These are phyloP conservation scores for Mycena vulgaris DNA, from an alignment of 768 basidiomycete species.

Conservation along the genomic window DNA sequence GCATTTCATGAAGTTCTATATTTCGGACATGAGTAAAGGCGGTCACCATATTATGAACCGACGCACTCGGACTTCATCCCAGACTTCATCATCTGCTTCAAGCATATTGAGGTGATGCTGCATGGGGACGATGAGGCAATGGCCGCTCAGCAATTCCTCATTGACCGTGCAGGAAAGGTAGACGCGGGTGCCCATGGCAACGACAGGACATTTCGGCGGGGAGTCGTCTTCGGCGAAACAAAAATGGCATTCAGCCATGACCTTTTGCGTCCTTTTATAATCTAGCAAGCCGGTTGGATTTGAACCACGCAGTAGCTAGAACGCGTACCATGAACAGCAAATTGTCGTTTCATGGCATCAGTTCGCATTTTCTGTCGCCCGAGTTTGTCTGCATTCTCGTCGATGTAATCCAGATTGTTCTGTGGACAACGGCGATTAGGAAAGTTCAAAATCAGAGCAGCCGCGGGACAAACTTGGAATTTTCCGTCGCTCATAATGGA, in stretches of 20 bases:
- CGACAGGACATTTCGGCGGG: conserved; percentile 87
- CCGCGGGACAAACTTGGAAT: conserved; percentile 73
- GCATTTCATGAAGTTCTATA: conserved; percentile 88
- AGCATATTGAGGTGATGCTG: conserved; percentile 94
- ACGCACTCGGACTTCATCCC: conserved; percentile 95
- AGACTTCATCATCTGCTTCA: conserved; percentile 97
- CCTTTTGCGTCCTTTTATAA: conserved; percentile 95
- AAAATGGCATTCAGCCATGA: conserved; percentile 86
- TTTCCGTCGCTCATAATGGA: conserved; percentile 92
- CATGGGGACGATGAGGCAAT: conserved; percentile 96
- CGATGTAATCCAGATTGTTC: conserved; percentile 95
- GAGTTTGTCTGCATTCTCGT: conserved; percentile 95
- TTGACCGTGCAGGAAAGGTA: conserved; percentile 92
- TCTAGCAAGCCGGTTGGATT: conserved; percentile 62
- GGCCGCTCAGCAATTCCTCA: conserved; percentile 93
- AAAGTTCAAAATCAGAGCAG: not conserved
- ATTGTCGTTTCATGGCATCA: conserved; percentile 96
- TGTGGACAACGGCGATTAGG: conserved; percentile 44
- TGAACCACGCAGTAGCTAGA: not conserved
- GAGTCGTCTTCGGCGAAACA: conserved; percentile 96
- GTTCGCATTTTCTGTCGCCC: conserved; percentile 96
- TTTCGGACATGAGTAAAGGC: conserved; percentile 18
- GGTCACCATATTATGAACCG: conserved; percentile 2
- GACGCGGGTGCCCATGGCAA: conserved; percentile 91
- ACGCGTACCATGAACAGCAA: conserved; percentile 90